A percentile compares a stretch with the other conserved stretches of the same genome.
phyloP scores from a whole-genome alignment of 306 rosid genomes.

The Urtica urens region DNA sequence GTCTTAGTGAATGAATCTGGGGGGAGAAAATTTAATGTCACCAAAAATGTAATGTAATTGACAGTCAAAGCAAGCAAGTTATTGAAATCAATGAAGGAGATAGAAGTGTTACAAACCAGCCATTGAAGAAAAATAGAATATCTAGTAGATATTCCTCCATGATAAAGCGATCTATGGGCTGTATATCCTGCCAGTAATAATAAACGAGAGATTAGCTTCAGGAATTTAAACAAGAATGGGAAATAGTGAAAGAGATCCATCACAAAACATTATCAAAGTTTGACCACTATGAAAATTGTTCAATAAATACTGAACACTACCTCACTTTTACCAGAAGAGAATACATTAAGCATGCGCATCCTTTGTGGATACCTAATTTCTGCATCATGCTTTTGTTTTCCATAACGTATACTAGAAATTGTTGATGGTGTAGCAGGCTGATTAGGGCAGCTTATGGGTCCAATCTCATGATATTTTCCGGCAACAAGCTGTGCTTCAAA shows the following conservation, averaged over 20 bases:
- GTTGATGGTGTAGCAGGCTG: conserved; percentile 47
- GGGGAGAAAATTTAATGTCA: neutral
- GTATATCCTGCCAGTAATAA: conserved; percentile 63
- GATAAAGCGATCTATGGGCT: conserved; percentile 81
- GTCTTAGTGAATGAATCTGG: neutral
- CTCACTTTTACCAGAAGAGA: conserved; percentile 77
- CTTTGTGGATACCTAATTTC: conserved; percentile 83
- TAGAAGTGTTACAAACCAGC: conserved; percentile 60
- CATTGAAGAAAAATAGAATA: conserved; percentile 92
- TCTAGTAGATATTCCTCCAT: conserved; percentile 96
- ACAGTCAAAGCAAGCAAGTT: neutral
- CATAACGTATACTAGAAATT: conserved; percentile 41
- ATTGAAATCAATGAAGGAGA: neutral
- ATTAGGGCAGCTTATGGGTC: conserved; percentile 63
- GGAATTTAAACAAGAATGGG: neutral
- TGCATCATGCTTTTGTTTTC: conserved; percentile 86
- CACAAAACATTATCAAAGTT: neutral
- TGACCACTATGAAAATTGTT: neutral
- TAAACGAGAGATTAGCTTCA: neutral
- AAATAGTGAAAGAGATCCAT: no score
- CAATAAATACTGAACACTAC: conserved; percentile 26
- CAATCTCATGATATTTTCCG: conserved; percentile 82
- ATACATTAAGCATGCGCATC: conserved; percentile 72
- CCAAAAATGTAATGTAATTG: neutral
- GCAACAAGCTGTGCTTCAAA: conserved; percentile 95